Conservation (phyloP, 345 rosid species). For the Lepidium didymum region DNA sequence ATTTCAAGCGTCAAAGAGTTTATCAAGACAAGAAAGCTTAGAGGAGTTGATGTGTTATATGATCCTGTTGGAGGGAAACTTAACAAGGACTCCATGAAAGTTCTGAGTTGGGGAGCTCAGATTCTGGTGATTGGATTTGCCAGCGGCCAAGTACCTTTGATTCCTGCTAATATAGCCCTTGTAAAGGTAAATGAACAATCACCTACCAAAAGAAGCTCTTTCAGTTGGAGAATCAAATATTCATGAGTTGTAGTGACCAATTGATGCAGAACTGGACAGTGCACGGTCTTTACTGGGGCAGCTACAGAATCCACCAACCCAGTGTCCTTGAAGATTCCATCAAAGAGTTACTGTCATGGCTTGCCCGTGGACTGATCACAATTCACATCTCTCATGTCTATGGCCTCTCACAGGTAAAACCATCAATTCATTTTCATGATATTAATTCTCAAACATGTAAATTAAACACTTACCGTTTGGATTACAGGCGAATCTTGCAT, state of each 20-base stretch:
- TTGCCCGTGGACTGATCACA: slow-evolving; percentile 54
- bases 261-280: slow-evolving; percentile 88
- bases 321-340: slow-evolving; percentile 61
- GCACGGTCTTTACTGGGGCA: slow-evolving; percentile 97
- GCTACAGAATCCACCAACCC: slow-evolving; percentile 60
- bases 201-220: not conserved
- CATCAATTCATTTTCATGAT: not conserved
- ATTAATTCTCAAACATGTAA: not conserved
- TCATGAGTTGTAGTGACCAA: not conserved
- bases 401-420: slow-evolving; percentile 56
- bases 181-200: slow-evolving; percentile 51
- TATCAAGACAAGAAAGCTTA: slow-evolving; percentile 64
- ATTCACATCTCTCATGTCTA: slow-evolving; percentile 70
- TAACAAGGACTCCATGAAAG: slow-evolving; percentile 65
- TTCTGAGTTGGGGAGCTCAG: slow-evolving; percentile 90
- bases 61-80: slow-evolving; percentile 94
- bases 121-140: slow-evolving; percentile 89
- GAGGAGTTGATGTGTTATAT: slow-evolving; percentile 77
- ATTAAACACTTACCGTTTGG: not conserved
- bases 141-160: slow-evolving; percentile 76
- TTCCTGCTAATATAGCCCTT: slow-evolving; percentile 85
- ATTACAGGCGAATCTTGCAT: slow-evolving; percentile 75
- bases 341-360: slow-evolving; percentile 75
- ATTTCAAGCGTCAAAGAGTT: slow-evolving; percentile 65
- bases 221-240: not conserved